Evolutionary conservation across 495 filamentous ascomycete species (phyloP).

Genomic region (Cercophora scortea): DNA sequence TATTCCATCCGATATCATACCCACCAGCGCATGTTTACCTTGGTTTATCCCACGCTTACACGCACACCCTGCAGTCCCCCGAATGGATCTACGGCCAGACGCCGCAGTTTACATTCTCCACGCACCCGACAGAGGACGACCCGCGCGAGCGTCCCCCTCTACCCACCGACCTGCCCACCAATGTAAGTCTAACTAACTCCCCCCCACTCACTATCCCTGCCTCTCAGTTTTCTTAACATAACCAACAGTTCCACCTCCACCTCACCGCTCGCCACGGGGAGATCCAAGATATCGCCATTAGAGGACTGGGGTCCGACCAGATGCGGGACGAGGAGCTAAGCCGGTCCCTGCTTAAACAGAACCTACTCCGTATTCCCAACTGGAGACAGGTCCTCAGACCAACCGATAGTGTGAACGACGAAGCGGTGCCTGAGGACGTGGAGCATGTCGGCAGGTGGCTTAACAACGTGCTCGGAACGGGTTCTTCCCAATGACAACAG

Average conservation of each 20-base stretch:
- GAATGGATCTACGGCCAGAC: constrained; percentile 82
- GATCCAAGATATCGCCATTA: constrained; percentile 22
- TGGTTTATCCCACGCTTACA: neutral
- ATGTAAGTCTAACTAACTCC: constrained; percentile 7
- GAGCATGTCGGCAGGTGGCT: constrained; percentile 24
- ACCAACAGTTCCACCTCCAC: constrained; percentile 11
- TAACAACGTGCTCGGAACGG: constrained; percentile 25
- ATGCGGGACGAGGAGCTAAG: constrained; percentile 10
- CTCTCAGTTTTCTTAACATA: neutral
- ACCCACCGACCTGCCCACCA: constrained; percentile 22
- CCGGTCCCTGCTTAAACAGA: constrained; percentile 14
- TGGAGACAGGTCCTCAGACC: constrained; percentile 20
- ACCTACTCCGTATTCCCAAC: constrained; percentile 32
- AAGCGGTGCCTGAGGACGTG: neutral
- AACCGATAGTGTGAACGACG: constrained; percentile 1
- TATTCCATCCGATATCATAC: neutral
- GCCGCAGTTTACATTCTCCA: constrained; percentile 68
- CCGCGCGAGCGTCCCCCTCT: constrained; percentile 42
- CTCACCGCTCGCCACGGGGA: constrained; percentile 35
- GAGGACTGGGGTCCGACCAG: constrained; percentile 7
- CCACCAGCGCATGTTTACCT: neutral
- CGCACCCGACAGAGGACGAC: constrained; percentile 45
- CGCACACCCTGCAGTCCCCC: constrained; percentile 39
- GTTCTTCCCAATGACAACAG: no score
- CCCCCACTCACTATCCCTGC: neutral